Conservation (phyloP, 495 filamentous ascomycete species). For the Corynascus novoguineensis region DNA sequence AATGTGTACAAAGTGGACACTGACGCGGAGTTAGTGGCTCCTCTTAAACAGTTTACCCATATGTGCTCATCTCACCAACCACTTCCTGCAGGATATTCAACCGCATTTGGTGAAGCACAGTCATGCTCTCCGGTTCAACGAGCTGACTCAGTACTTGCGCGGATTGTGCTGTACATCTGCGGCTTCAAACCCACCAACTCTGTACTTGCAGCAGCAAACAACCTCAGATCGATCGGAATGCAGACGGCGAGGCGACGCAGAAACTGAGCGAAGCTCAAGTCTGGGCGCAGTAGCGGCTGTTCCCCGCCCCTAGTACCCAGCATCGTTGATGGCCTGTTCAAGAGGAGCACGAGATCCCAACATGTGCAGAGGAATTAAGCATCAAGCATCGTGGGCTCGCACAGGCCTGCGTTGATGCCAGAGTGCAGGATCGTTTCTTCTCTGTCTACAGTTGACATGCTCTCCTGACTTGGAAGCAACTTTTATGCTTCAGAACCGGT, state of each 20-base stretch:
- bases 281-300: background rate
- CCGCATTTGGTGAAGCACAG: background rate
- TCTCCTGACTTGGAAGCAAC: background rate
- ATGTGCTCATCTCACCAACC: background rate
- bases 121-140: background rate
- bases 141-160: conserved; percentile 1
- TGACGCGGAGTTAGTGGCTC: background rate
- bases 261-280: background rate
- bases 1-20: conserved; percentile 15
- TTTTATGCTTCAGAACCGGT: too few relatives aligned
- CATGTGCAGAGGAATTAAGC: background rate
- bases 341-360: conserved; percentile 2
- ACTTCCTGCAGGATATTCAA: background rate
- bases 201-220: background rate
- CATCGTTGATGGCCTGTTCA: background rate
- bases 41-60: background rate
- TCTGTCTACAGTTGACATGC: background rate
- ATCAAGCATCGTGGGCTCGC: background rate
- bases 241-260: background rate
- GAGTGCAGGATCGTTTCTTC: background rate
- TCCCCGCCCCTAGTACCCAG: background rate
- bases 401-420: background rate
- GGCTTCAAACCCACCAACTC: too few relatives aligned
- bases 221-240: background rate
- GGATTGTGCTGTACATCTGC: background rate